These are phyloP conservation scores for Cnidoscolus chayamansa DNA, from an alignment of 441 rosid species.

Conservation along the genomic window DNA sequence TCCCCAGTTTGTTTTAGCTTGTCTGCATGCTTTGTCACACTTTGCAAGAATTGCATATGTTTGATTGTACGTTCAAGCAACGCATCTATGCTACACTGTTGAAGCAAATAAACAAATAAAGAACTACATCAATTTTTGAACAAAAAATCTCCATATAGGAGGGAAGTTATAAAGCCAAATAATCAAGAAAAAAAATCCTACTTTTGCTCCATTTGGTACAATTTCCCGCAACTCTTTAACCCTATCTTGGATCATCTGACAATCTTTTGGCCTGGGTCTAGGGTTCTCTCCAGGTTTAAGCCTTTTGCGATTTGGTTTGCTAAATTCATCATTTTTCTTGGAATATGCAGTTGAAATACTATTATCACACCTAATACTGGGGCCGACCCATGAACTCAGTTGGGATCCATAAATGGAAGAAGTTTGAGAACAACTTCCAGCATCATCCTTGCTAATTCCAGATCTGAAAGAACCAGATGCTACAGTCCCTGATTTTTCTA, in stretches of 20 bases:
- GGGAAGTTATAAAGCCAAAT: not conserved
- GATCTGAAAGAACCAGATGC: slow-evolving; percentile 44
- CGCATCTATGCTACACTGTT: slow-evolving; percentile 96
- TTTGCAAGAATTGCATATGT: slow-evolving; percentile 98
- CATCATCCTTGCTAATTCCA: slow-evolving; percentile 40
- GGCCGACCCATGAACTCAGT: slow-evolving; percentile 78
- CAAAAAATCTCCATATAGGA: not conserved
- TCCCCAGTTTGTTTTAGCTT: slow-evolving; percentile 77
- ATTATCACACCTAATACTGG: slow-evolving; percentile 43
- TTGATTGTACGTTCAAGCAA: slow-evolving; percentile 86
- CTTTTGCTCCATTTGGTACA: slow-evolving; percentile 90
- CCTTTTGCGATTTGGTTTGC: slow-evolving; percentile 75
- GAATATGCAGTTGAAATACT: slow-evolving; percentile 59
- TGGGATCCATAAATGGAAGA: slow-evolving; percentile 62
- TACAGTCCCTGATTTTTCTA: slow-evolving; percentile 29
- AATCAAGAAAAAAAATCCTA: slow-evolving; percentile 32
- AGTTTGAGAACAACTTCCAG: slow-evolving; percentile 45
- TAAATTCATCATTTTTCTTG: slow-evolving; percentile 56
- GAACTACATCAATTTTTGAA: slow-evolving; percentile 12
- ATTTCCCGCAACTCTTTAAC: slow-evolving; percentile 95
- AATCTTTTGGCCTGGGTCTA: slow-evolving; percentile 96
- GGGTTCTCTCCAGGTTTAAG: slow-evolving; percentile 93
- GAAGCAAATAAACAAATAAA: slow-evolving; percentile 19
- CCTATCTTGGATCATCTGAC: slow-evolving; percentile 97
- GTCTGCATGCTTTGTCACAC: slow-evolving; percentile 87